These are phyloP conservation scores for Turritis glabra DNA, from an alignment of 345 rosid genomes.

Conservation along the genomic window DNA sequence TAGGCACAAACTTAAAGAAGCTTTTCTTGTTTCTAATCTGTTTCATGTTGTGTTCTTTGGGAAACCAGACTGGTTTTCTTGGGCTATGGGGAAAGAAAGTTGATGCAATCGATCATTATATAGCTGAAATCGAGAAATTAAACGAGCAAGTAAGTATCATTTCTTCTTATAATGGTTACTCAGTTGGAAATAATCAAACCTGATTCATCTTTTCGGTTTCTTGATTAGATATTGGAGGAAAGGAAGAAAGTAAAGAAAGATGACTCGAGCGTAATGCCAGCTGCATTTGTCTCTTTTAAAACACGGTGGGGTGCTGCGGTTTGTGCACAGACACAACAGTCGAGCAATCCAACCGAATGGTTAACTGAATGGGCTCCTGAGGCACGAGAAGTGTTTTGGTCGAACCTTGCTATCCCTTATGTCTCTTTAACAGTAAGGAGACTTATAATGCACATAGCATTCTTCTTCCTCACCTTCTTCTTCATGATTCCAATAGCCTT, in stretches of 20 bases:
- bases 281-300: slow-evolving; percentile 94
- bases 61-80: slow-evolving; percentile 74
- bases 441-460: slow-evolving; percentile 76
- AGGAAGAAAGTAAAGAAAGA: slow-evolving; percentile 62
- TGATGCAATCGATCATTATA: slow-evolving; percentile 75
- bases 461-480: slow-evolving; percentile 93
- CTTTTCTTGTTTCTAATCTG: slow-evolving; percentile 22
- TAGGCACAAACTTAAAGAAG: slow-evolving; percentile 17
- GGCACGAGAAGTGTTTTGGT: slow-evolving; percentile 92
- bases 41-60: slow-evolving; percentile 5
- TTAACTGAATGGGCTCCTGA: slow-evolving; percentile 97
- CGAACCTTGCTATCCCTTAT: slow-evolving; percentile 82
- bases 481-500: slow-evolving; percentile 92
- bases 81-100: slow-evolving; percentile 76
- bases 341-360: slow-evolving; percentile 83
- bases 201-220: not conserved
- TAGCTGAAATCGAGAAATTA: slow-evolving; percentile 63
- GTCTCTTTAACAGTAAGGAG: slow-evolving; percentile 71
- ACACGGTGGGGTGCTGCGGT: slow-evolving; percentile 98
- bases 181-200: not conserved
- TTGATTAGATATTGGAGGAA: slow-evolving; percentile 63
- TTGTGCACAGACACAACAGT: slow-evolving; percentile 96
- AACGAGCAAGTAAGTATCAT: slow-evolving; percentile 62
- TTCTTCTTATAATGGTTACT: not conserved
- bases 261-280: slow-evolving; percentile 77